Percentiles rank a stretch among this genome's conserved stretches.
Evolutionary conservation across 106 monocot species (phyloP).

Genomic region (Dendrobium catenatum): DNA sequence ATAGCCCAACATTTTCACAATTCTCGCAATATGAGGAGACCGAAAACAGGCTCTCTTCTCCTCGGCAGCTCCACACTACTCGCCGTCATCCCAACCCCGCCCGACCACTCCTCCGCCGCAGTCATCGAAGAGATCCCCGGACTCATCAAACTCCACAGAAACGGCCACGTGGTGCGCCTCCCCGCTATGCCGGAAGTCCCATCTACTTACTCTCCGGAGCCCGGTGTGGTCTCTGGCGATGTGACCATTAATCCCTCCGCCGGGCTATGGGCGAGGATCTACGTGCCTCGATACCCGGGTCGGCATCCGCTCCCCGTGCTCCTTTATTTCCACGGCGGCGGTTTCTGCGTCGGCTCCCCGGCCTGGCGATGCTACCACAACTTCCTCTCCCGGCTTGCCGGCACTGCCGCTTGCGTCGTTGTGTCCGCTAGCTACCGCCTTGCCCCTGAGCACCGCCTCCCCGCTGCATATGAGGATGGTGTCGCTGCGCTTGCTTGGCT

Average conservation of each 20-base stretch:
- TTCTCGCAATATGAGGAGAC: background rate
- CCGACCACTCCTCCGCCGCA: conserved; percentile 1
- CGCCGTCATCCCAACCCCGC: background rate
- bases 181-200: conserved; percentile 48
- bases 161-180: conserved; percentile 68
- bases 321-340: conserved; percentile 89
- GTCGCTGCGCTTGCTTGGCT: conserved; percentile 44
- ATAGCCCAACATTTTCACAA: background rate
- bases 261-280: conserved; percentile 42
- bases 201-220: conserved; percentile 20
- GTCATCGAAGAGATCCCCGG: conserved; percentile 68
- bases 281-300: conserved; percentile 23
- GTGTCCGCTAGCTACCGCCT: conserved; percentile 79
- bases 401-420: conserved; percentile 23
- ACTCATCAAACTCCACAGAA: conserved; percentile 51
- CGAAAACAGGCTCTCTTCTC: background rate
- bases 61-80: background rate
- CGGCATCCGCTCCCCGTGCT: conserved; percentile 30
- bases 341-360: conserved; percentile 81
- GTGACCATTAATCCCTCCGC: conserved; percentile 23
- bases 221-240: conserved; percentile 32
- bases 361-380: conserved; percentile 83
- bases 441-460: conserved; percentile 82
- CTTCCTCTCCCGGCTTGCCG: conserved; percentile 38
- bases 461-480: conserved; percentile 71